These are phyloP conservation scores for Lachancea sp. DNA, from an alignment of 805 yeast species.

Conservation along the genomic window DNA sequence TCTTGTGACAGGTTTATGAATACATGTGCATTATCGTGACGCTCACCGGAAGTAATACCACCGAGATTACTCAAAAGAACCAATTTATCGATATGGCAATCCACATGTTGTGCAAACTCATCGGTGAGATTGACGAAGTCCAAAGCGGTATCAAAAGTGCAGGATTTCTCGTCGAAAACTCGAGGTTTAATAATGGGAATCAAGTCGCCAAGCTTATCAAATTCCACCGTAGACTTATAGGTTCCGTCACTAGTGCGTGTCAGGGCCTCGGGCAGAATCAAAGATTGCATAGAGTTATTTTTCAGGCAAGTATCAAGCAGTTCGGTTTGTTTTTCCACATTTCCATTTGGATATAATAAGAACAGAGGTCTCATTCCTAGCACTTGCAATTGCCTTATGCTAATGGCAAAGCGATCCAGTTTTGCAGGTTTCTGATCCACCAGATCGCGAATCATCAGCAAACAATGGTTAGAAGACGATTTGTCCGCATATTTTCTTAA, in stretches of 20 bases:
- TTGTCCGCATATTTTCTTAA: constrained; percentile 53
- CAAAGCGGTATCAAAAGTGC: constrained; percentile 35
- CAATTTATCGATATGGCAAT: constrained; percentile 59
- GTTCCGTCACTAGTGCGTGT: constrained; percentile 14
- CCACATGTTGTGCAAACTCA: constrained; percentile 34
- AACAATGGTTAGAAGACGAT: constrained; percentile 20
- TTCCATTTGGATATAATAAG: constrained; percentile 40
- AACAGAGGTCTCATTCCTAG: constrained; percentile 70
- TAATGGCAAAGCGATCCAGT: constrained; percentile 16
- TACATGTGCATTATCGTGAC: constrained; percentile 79
- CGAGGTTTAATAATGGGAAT: constrained; percentile 55
- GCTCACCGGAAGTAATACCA: constrained; percentile 83
- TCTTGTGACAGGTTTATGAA: constrained; percentile 83
- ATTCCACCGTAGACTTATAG: constrained; percentile 31
- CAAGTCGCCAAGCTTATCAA: constrained; percentile 19
- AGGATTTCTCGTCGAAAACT: constrained; percentile 51
- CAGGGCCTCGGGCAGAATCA: constrained; percentile 23
- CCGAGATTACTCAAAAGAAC: constrained; percentile 76
- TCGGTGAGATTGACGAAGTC: constrained; percentile 35
- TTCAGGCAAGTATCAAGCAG: constrained; percentile 22
- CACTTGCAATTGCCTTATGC: constrained; percentile 24
- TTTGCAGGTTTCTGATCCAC: constrained; percentile 9
- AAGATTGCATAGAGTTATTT: constrained; percentile 19
- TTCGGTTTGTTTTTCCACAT: constrained; percentile 16
- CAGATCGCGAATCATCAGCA: constrained; percentile 25